Evolutionary conservation across 441 rosid species (phyloP), one percentile per base, ranked within the genome.

Genomic region (Populus hybrid): DNA sequence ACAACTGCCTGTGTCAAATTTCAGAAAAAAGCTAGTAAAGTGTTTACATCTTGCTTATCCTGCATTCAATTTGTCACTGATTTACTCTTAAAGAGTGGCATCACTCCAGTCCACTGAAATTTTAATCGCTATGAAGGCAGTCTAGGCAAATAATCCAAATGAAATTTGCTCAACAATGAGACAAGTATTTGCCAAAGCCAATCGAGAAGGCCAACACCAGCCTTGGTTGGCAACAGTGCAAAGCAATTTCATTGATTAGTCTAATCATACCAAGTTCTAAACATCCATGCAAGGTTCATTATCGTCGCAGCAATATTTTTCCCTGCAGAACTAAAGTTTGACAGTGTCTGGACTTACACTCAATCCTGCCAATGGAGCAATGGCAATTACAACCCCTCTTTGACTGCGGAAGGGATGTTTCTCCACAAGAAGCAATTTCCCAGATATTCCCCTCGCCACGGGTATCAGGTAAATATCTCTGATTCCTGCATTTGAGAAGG

Each of bases 331-430:
- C 42, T 10, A 10, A 63, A 72, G 67, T 38, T 40, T 30, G 42
- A 40, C 12, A 24, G 53, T 34, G 61, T 73, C 32, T 7, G 38
- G 36, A 85, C 91, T 86, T 81, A 91, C 97, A 79, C 81, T 84
- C 77, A 87, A 79, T 42, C 90, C 93, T 9, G 94, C 90, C 81
- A 92, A 80, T 53, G 93, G 91, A 83, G 94, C 87, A 65, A 87
- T 87, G 21, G 94, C 97, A 67, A 89, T 86, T 34, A 89, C 88
- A 35, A 89, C 76, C 30, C 93, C 97, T 24, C 84, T 78, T 76
- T 84, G 92, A 82, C 87, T 87, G 72, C 86, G 88, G 75, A 89
- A 92, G 66, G 97, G 94, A 84, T 90, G 94, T 78, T 88, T 92
- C 89, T 92, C 92, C 5, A 83, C 90, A 72, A 90, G 93, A 80